Conservation (phyloP, 75 land plant species). For the Sequoia sempervirens region DNA sequence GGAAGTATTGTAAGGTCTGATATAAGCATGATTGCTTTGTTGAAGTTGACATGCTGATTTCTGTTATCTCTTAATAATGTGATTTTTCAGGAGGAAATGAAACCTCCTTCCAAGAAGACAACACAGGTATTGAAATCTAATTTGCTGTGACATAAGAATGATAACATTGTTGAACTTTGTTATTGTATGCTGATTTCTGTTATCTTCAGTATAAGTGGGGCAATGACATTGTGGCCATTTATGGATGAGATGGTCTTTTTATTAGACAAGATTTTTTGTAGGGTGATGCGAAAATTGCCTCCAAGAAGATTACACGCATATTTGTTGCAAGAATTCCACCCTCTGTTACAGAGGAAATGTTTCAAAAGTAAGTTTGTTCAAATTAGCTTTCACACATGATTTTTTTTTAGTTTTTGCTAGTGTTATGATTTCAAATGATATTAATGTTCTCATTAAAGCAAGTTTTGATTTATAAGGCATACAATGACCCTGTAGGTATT, state of each 20-base stretch:
- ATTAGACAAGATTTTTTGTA: slow-evolving; percentile 10
- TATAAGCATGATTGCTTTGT: slow-evolving; percentile 1
- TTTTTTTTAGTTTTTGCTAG: neutral
- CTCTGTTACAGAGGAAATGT: slow-evolving; percentile 55
- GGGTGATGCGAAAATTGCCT: slow-evolving; percentile 65
- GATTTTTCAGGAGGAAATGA: slow-evolving; percentile 72
- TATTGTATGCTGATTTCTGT: neutral
- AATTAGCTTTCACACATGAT: neutral
- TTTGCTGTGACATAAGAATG: neutral
- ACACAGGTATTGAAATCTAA: slow-evolving; percentile 44
- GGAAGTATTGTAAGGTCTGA: slow-evolving; percentile 7
- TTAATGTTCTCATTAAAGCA: neutral
- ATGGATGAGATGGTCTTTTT: neutral
- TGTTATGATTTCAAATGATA: neutral
- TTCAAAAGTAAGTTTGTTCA: slow-evolving; percentile 25
- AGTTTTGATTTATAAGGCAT: neutral
- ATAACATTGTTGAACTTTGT: no score
- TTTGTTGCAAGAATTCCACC: slow-evolving; percentile 87
- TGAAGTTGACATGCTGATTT: neutral
- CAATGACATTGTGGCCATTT: neutral
- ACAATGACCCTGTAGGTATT: slow-evolving; percentile 54
- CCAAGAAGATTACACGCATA: slow-evolving; percentile 66
- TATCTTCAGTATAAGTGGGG: neutral
- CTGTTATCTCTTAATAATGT: neutral
- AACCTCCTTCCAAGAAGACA: slow-evolving; percentile 49